These are phyloP conservation scores for Waltergamsia citrina DNA, from an alignment of 2,329 filamentous ascomycete species.

Conservation along the genomic window DNA sequence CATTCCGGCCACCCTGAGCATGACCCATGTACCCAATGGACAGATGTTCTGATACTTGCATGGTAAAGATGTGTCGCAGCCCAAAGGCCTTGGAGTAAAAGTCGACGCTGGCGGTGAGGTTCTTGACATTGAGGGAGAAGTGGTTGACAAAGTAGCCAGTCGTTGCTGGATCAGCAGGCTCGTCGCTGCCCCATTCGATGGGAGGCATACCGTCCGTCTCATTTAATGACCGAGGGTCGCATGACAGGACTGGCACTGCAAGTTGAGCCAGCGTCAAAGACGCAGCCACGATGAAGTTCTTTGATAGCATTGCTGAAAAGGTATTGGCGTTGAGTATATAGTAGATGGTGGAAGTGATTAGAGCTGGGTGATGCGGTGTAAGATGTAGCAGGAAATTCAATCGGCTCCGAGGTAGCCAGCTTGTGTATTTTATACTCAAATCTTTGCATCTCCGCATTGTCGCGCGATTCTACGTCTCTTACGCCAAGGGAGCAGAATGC, in stretches of 20 bases:
- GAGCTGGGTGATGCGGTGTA: too few species aligned
- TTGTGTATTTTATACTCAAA: too few species aligned
- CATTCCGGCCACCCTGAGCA: conserved; percentile 24
- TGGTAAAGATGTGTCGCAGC: conserved; percentile 22
- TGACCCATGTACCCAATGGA: conserved; percentile 24
- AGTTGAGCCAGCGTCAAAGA: neutral
- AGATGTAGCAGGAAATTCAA: too few species aligned
- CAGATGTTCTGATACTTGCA: conserved; percentile 15
- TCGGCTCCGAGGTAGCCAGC: too few species aligned
- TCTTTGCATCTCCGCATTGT: too few species aligned
- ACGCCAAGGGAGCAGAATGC: too few species aligned
- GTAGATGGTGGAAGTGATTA: too few species aligned
- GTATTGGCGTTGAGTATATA: too few species aligned
- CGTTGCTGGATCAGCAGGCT: conserved; percentile 17
- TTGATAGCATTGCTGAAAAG: neutral
- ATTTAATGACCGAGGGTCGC: neutral
- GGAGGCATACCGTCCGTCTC: neutral
- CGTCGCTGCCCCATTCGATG: neutral
- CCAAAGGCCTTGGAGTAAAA: conserved; percentile 24
- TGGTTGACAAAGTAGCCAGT: conserved; percentile 24
- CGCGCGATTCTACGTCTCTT: too few species aligned
- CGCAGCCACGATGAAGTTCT: neutral
- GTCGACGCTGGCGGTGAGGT: conserved; percentile 16
- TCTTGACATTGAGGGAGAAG: conserved; percentile 16
- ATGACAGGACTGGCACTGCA: neutral